Percentiles rank a stretch among this genome's conserved stretches.
Evolutionary conservation across 257 asterid species (phyloP).

Genomic region (Solanum arcanum): DNA sequence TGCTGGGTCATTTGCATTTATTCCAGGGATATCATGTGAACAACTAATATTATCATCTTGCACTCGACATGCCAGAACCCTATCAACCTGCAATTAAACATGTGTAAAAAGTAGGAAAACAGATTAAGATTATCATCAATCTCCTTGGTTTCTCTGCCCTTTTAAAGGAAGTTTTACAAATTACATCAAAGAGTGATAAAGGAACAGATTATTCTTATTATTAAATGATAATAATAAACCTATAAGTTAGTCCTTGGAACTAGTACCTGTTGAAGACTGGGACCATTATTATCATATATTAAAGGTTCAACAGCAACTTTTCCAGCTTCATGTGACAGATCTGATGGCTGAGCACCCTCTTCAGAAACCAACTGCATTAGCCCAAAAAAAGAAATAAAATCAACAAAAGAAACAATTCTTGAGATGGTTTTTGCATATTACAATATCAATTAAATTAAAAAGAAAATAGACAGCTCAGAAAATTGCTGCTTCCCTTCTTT

Average conservation of each 20-base stretch:
- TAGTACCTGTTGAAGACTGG: conserved; percentile 23
- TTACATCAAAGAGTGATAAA: neutral
- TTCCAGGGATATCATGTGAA: conserved; percentile 9
- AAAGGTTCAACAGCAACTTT: conserved; percentile 7
- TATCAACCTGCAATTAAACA: conserved; percentile 57
- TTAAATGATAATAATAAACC: neutral
- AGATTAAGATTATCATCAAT: neutral
- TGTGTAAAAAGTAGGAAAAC: neutral
- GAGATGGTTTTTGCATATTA: neutral
- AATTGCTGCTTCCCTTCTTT: neutral
- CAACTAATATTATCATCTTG: conserved; percentile 24
- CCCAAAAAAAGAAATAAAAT: neutral
- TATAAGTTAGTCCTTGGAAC: neutral
- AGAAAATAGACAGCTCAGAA: neutral
- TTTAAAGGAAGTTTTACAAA: neutral
- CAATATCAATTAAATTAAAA: neutral
- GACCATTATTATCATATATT: neutral
- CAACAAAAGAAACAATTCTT: neutral
- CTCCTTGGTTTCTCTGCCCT: neutral
- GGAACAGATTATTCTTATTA: neutral
- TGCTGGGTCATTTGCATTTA: conserved; percentile 22
- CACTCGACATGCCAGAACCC: conserved; percentile 76
- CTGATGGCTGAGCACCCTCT: conserved; percentile 10
- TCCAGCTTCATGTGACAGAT: conserved; percentile 3
- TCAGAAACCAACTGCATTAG: conserved; percentile 17